phyloP scores from a whole-genome alignment of 495 filamentous ascomycete genomes.

The Podospora fimiseda region DNA sequence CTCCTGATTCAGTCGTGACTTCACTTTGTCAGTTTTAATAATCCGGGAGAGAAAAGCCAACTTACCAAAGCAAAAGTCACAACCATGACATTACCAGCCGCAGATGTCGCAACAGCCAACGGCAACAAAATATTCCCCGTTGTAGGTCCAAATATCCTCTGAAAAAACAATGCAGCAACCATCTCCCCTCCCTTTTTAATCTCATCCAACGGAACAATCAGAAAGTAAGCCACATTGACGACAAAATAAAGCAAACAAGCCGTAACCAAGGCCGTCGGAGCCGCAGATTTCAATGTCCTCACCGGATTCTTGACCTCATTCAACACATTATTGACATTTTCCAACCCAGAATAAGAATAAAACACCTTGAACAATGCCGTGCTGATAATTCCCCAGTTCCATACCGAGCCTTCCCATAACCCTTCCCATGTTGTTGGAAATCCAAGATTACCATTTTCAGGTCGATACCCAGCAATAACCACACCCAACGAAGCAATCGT shows the following conservation, averaged over 20 bases:
- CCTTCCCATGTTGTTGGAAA: slow-evolving; percentile 27
- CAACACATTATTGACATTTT: slow-evolving; percentile 69
- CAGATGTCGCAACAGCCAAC: slow-evolving; percentile 49
- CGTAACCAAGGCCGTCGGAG: slow-evolving; percentile 54
- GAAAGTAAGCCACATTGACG: slow-evolving; percentile 65
- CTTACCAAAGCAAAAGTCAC: slow-evolving; percentile 60
- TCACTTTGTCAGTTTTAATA: no score
- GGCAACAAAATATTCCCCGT: slow-evolving; percentile 54
- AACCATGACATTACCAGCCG: slow-evolving; percentile 66
- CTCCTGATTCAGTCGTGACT: slow-evolving; percentile 56
- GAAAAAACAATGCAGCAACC: slow-evolving; percentile 63
- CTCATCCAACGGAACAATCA: slow-evolving; percentile 61
- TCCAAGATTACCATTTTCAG: slow-evolving; percentile 5
- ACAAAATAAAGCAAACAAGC: slow-evolving; percentile 58
- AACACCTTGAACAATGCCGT: slow-evolving; percentile 68
- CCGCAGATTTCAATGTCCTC: slow-evolving; percentile 58
- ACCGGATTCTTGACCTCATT: slow-evolving; percentile 68
- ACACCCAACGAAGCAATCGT: slow-evolving; percentile 52
- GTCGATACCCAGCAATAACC: slow-evolving; percentile 34
- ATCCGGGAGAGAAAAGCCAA: neutral
- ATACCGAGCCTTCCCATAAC: slow-evolving; percentile 49
- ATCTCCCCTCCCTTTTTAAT: slow-evolving; percentile 61
- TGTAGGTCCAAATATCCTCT: slow-evolving; percentile 54
- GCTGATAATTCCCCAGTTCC: slow-evolving; percentile 49
- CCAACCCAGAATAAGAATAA: slow-evolving; percentile 63